A percentile compares a stretch with the other conserved stretches of the same genome.
phyloP scores from a whole-genome alignment of 2,329 filamentous ascomycete species.

The Colletotrichum sp. region DNA sequence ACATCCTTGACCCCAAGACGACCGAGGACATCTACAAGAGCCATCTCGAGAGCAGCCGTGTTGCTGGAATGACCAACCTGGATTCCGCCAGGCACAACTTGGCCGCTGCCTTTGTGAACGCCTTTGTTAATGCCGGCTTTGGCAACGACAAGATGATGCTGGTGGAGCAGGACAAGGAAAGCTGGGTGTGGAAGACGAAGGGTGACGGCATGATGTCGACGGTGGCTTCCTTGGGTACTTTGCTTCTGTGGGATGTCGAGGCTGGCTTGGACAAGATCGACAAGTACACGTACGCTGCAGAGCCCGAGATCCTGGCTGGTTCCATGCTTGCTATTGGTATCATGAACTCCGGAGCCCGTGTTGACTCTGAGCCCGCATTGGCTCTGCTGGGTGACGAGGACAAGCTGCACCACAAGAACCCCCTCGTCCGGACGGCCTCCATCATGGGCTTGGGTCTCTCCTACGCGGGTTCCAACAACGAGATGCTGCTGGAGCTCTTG shows the following conservation, averaged over 20 bases:
- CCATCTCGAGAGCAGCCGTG: conserved; percentile 93
- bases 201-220: conserved; percentile 98
- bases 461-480: conserved; percentile 93
- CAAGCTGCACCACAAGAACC: conserved; percentile 79
- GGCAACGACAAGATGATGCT: conserved; percentile 98
- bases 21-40: conserved; percentile 99
- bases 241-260: conserved; percentile 94
- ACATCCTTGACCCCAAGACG: conserved; percentile 94
- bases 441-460: conserved; percentile 97
- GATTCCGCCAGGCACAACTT: conserved; percentile 97
- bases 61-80: conserved; percentile 90
- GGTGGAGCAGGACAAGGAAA: conserved; percentile 83
- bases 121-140: conserved; percentile 95
- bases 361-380: conserved; percentile 89
- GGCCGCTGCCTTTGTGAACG: conserved; percentile 94
- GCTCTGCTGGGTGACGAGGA: conserved; percentile 83
- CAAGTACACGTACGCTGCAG: conserved; percentile 85
- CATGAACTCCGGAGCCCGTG: conserved; percentile 88
- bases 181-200: conserved; percentile 99
- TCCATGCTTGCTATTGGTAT: conserved; percentile 93
- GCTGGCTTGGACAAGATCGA: conserved; percentile 92
- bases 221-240: conserved; percentile 88
- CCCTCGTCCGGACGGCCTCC: conserved; percentile 78
- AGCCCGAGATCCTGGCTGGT: conserved; percentile 87
- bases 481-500: conserved; percentile 83